Evolutionary conservation across 148 eudicot species (phyloP).

Genomic region (Nyssa sinensis): DNA sequence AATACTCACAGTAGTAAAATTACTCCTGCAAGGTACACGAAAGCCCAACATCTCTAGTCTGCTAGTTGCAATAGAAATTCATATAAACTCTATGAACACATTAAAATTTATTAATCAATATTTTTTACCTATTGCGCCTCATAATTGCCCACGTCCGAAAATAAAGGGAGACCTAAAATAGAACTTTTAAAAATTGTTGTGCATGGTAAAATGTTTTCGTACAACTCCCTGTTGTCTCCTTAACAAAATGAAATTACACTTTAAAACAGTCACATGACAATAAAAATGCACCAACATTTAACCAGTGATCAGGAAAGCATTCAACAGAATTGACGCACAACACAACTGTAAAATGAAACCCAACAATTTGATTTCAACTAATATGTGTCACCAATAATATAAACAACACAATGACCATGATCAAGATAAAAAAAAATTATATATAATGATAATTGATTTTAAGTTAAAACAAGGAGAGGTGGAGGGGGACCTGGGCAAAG

Average conservation of each 20-base stretch:
- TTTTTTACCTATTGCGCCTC: not conserved
- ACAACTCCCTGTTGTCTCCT: not conserved
- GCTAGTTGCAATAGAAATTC: not conserved
- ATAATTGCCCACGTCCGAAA: not conserved
- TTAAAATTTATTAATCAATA: no score
- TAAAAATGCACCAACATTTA: not conserved
- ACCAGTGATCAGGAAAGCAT: not conserved
- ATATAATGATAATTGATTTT: no score
- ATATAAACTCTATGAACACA: no score
- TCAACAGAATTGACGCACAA: not conserved
- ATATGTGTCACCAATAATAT: no score
- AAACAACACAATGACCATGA: no score
- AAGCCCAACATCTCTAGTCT: no score
- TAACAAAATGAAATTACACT: no score
- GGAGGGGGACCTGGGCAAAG: conserved; percentile 69
- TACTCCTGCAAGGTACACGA: no score
- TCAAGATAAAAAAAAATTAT: not conserved
- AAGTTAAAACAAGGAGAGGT: not conserved
- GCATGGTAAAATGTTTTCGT: not conserved
- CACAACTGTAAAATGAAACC: not conserved
- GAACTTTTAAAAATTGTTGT: no score
- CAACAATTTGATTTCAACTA: not conserved
- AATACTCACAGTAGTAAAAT: no score
- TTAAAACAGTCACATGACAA: no score
- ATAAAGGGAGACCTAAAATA: not conserved